Evolutionary conservation across 352 stramenopile genomes (phyloP).

Genomic region (Globisporangium echinulatum): DNA sequence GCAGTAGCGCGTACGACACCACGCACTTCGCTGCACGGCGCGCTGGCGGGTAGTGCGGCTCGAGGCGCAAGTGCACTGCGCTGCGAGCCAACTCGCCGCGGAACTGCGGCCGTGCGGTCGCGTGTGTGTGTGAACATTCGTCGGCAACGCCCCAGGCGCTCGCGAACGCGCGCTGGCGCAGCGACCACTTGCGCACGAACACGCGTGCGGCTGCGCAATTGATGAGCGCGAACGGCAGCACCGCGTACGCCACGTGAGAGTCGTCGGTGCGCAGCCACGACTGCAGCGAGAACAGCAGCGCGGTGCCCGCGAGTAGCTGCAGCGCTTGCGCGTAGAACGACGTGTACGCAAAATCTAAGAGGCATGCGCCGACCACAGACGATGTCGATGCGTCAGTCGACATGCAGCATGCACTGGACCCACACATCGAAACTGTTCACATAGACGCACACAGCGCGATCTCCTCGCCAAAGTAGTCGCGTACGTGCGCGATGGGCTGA

Average conservation of each 20-base stretch:
- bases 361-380: neutral
- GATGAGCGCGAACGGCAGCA: slow-evolving; percentile 36
- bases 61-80: slow-evolving; percentile 43
- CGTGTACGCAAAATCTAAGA: slow-evolving; percentile 34
- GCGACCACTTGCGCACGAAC: slow-evolving; percentile 59
- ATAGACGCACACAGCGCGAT: slow-evolving; percentile 60
- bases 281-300: slow-evolving; percentile 23
- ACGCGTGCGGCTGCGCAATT: slow-evolving; percentile 39
- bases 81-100: slow-evolving; percentile 42
- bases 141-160: slow-evolving; percentile 44
- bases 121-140: too few relatives aligned
- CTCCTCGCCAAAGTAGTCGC: slow-evolving; percentile 81
- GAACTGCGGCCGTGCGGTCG: slow-evolving; percentile 43
- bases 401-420: too few relatives aligned
- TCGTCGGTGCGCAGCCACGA: neutral
- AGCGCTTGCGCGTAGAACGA: slow-evolving; percentile 45
- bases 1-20: slow-evolving; percentile 17
- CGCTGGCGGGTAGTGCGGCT: slow-evolving; percentile 33
- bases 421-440: neutral
- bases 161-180: slow-evolving; percentile 32
- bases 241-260: neutral
- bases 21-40: slow-evolving; percentile 26
- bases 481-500: slow-evolving; percentile 48
- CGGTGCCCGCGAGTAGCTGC: slow-evolving; percentile 26
- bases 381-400: too few relatives aligned